These are phyloP conservation scores for Angophora floribunda DNA, from an alignment of 345 rosid genomes.

Conservation along the genomic window DNA sequence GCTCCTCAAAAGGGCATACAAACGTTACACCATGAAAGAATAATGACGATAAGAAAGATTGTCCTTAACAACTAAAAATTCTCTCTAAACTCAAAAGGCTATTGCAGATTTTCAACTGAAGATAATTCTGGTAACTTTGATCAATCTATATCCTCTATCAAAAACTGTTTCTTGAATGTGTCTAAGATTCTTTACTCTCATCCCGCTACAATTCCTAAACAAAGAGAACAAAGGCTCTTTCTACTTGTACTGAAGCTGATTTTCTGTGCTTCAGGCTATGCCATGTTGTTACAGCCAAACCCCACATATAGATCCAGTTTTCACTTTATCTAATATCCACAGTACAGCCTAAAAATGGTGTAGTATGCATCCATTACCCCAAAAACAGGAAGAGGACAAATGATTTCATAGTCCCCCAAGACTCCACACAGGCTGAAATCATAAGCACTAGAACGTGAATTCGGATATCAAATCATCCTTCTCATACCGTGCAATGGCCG, in stretches of 20 bases:
- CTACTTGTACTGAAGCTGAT: background rate
- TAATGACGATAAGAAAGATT: background rate
- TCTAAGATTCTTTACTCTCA: background rate
- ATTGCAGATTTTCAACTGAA: background rate
- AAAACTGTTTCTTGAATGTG: background rate
- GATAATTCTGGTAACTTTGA: background rate
- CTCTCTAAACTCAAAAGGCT: background rate
- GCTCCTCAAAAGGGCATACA: background rate
- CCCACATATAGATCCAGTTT: background rate
- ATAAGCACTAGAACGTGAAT: background rate
- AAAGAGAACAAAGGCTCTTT: background rate
- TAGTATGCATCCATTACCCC: background rate
- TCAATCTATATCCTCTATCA: background rate
- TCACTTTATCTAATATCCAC: background rate
- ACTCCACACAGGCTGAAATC: background rate
- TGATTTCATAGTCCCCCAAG: background rate
- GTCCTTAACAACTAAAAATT: background rate
- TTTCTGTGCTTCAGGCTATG: background rate
- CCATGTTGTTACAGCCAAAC: background rate
- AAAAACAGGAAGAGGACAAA: background rate
- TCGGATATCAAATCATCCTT: too few species aligned
- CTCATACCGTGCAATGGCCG: too few species aligned
- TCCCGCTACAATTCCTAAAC: background rate
- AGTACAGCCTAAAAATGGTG: background rate
- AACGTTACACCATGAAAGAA: background rate